A percentile compares a stretch with the other conserved stretches of the same genome.
These are phyloP conservation scores for Lathyrus aphaca DNA, from an alignment of 306 rosid genomes.

Conservation along the genomic window DNA sequence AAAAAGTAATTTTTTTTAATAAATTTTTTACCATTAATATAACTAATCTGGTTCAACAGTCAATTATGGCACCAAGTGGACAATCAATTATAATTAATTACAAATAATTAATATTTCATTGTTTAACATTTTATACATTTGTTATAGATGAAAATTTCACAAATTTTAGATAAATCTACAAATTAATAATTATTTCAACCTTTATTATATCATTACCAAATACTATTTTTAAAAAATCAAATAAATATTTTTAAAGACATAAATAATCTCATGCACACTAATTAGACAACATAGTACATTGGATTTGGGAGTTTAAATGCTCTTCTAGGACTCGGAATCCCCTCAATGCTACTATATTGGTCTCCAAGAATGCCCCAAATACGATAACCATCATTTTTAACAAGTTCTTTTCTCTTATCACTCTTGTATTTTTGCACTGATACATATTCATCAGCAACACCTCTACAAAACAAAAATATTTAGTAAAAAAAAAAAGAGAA, in stretches of 20 bases:
- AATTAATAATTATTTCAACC: neutral
- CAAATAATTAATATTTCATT: too few species aligned
- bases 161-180: neutral
- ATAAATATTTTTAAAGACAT: neutral
- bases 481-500: neutral
- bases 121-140: too few species aligned
- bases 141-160: too few species aligned
- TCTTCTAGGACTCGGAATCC: constrained; percentile 30
- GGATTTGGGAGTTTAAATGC: constrained; percentile 49
- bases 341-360: constrained; percentile 44
- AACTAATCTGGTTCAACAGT: too few species aligned
- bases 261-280: neutral
- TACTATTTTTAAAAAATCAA: neutral
- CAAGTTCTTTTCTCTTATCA: constrained; percentile 32
- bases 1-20: too few species aligned
- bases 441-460: constrained; percentile 34
- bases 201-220: neutral
- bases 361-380: constrained; percentile 46
- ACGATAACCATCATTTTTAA: constrained; percentile 28
- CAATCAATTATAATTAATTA: too few species aligned
- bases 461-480: constrained; percentile 4
- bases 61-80: too few species aligned
- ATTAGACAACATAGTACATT: constrained; percentile 45
- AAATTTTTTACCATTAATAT: too few species aligned
- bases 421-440: constrained; percentile 40